Percentiles rank a stretch among this genome's conserved stretches.
Evolutionary conservation across 2,329 filamentous ascomycete species (phyloP).

Genomic region (Penicillium sp.): DNA sequence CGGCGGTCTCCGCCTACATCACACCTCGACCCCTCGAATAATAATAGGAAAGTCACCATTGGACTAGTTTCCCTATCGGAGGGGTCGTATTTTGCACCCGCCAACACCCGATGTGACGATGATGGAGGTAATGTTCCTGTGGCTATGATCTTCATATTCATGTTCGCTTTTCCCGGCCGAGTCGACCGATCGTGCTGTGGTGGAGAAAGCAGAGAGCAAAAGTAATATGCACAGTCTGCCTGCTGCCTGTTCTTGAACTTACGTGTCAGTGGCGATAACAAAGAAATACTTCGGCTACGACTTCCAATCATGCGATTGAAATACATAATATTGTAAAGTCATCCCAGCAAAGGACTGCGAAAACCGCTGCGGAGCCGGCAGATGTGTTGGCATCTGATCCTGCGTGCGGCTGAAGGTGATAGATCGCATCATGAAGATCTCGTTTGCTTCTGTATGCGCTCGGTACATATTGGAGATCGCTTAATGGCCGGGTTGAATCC

Average conservation of each 20-base stretch:
- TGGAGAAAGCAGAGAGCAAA: not conserved
- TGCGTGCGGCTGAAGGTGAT: not conserved
- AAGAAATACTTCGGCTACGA: not conserved
- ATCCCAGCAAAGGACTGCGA: not conserved
- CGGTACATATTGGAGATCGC: not conserved
- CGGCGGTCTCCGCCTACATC: slow-evolving; percentile 23
- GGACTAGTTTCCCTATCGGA: slow-evolving; percentile 22
- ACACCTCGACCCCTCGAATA: slow-evolving; percentile 8
- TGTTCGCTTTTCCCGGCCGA: slow-evolving; percentile 8
- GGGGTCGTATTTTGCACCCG: not conserved
- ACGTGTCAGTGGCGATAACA: not conserved
- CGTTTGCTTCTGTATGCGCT: not conserved
- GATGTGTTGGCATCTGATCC: not conserved
- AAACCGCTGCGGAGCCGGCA: not conserved
- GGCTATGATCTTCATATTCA: not conserved
- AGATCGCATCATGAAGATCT: slow-evolving; percentile 2
- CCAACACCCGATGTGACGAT: not conserved
- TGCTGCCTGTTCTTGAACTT: not conserved
- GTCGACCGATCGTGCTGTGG: not conserved
- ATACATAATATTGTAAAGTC: not conserved
- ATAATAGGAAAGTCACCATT: slow-evolving; percentile 8
- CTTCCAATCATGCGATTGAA: not conserved
- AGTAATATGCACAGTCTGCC: no score
- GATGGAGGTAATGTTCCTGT: slow-evolving; percentile 9
- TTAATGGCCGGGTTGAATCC: not conserved